Conservation (phyloP, 1,284 basidiomycete genomes). For the Fomes fomentarius region DNA sequence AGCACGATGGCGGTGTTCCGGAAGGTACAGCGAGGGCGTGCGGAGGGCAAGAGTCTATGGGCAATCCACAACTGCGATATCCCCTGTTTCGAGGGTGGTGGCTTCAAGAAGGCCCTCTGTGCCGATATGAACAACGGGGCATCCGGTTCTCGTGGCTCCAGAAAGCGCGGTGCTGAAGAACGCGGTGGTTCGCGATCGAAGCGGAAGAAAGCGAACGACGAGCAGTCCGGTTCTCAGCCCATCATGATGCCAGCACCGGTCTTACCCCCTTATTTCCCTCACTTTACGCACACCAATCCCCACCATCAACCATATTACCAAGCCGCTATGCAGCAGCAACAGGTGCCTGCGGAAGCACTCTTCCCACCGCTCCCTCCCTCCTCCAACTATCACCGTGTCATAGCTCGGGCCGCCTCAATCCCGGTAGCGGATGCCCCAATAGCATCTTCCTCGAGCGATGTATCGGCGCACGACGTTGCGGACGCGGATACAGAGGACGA, state of each 20-base stretch:
- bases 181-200: conserved; percentile 30
- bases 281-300: conserved; percentile 52
- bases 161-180: conserved; percentile 24
- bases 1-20: conserved; percentile 82
- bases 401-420: conserved; percentile 32
- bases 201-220: conserved; percentile 40
- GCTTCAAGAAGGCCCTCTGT: conserved; percentile 71
- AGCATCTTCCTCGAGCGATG: not conserved
- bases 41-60: conserved; percentile 75
- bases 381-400: conserved; percentile 43
- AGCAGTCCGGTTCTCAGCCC: conserved; percentile 14
- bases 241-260: conserved; percentile 37
- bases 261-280: conserved; percentile 55
- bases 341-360: conserved; percentile 60
- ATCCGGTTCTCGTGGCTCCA: conserved; percentile 13
- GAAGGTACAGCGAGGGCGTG: conserved; percentile 67
- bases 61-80: conserved; percentile 76
- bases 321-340: conserved; percentile 45
- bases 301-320: conserved; percentile 75
- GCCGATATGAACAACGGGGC: conserved; percentile 55
- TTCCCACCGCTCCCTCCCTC: conserved; percentile 69
- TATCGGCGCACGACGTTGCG: not conserved
- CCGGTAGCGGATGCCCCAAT: conserved; percentile 5
- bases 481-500: conserved; percentile 7
- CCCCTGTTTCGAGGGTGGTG: conserved; percentile 69